Evolutionary conservation across 2,329 filamentous ascomycete species (phyloP).

Genomic region (Pseudohalonectria lignicola): DNA sequence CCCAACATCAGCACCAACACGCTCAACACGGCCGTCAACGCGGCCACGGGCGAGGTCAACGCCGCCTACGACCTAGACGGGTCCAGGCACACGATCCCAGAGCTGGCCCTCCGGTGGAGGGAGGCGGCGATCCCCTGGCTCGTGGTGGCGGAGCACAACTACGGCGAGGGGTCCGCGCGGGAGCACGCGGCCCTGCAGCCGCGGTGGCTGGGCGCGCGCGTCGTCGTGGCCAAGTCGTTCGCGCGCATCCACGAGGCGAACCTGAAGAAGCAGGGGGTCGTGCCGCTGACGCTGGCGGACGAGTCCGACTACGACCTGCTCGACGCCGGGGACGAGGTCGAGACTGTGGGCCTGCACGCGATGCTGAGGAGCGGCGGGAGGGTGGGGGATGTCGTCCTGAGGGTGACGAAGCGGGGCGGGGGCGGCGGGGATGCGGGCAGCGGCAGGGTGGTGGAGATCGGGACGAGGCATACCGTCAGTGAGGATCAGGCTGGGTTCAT

Average conservation of each 20-base stretch:
- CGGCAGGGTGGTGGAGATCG: too few species aligned
- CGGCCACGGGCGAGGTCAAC: constrained; percentile 86
- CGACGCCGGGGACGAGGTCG: constrained; percentile 70
- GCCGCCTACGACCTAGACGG: constrained; percentile 81
- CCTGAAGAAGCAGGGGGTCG: constrained; percentile 93
- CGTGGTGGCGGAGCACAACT: constrained; percentile 95
- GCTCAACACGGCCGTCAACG: constrained; percentile 88
- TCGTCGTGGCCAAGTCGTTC: constrained; percentile 72
- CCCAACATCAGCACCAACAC: constrained; percentile 98
- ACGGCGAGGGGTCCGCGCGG: constrained; percentile 74
- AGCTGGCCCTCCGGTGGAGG: constrained; percentile 79
- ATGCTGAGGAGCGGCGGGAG: constrained; percentile 69
- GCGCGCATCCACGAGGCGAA: constrained; percentile 90
- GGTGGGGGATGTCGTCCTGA: constrained; percentile 63
- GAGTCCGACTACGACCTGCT: constrained; percentile 83
- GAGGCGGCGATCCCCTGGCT: constrained; percentile 68
- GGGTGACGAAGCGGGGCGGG: constrained; percentile 52
- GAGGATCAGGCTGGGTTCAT: constrained; percentile 89
- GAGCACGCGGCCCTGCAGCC: constrained; percentile 84
- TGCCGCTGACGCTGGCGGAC: constrained; percentile 82
- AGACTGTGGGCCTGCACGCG: constrained; percentile 73
- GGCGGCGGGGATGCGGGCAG: constrained; percentile 50
- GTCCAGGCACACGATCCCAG: constrained; percentile 66
- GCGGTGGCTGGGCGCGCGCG: constrained; percentile 70
- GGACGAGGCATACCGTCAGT: constrained; percentile 79